Percentiles rank a stretch among this genome's conserved stretches.
phyloP scores from a whole-genome alignment of 2,329 filamentous ascomycete genomes.

The Stemphylium lycopersici region DNA sequence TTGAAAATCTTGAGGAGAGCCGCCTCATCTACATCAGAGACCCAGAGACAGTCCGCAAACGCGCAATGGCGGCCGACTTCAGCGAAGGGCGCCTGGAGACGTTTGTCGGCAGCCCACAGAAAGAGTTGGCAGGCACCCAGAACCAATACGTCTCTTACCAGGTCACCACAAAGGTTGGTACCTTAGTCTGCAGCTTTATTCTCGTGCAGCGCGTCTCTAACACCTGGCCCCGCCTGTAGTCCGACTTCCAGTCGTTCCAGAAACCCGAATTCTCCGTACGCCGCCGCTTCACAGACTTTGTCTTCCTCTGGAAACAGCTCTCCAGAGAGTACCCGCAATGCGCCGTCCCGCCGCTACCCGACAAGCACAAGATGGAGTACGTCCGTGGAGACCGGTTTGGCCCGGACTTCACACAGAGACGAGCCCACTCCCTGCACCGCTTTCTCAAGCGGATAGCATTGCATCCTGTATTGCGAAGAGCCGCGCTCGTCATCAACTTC shows the following conservation, averaged over 20 bases:
- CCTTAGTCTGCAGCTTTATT: background rate
- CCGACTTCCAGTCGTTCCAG: conserved; percentile 92
- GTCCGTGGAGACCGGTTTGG: conserved; percentile 96
- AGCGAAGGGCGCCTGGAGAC: conserved; percentile 79
- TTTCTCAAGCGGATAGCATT: conserved; percentile 86
- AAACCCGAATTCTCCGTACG: conserved; percentile 79
- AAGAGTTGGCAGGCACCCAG: conserved; percentile 96
- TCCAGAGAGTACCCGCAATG: conserved; percentile 86
- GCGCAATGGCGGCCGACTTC: conserved; percentile 45
- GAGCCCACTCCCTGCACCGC: conserved; percentile 87
- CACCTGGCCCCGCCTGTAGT: conserved; percentile 59
- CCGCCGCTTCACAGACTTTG: conserved; percentile 95
- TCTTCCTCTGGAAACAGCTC: conserved; percentile 92
- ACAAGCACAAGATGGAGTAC: conserved; percentile 99
- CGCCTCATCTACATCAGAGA: conserved; percentile 7
- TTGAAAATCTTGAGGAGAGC: conserved; percentile 14
- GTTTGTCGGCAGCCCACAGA: conserved; percentile 80
- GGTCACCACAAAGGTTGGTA: conserved; percentile 80
- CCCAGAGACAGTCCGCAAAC: conserved; percentile 17
- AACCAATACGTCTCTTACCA: conserved; percentile 96
- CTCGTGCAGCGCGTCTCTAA: conserved; percentile 1
- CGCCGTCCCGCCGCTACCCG: conserved; percentile 91
- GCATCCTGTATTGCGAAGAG: conserved; percentile 86
- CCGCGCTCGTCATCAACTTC: conserved; percentile 83
- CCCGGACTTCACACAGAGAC: conserved; percentile 84